A percentile compares a stretch with the other conserved stretches of the same genome.
Conservation (phyloP, 1,284 basidiomycete genomes). For the Sanghuangporus baumii region DNA sequence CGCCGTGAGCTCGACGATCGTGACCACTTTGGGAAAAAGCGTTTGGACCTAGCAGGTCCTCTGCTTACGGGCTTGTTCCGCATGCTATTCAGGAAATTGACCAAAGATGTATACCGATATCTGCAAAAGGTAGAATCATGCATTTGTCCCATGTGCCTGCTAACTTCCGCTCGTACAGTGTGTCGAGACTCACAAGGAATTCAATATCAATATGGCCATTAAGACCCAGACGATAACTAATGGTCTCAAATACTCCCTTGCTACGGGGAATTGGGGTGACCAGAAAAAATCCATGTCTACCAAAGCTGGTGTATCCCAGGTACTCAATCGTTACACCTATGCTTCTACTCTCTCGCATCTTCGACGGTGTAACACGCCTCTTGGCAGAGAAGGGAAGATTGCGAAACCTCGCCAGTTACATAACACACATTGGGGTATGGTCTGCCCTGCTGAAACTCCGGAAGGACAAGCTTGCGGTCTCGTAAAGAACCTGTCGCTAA, state of each 20-base stretch:
- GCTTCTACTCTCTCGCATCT: conserved; percentile 97
- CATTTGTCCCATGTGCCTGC: background rate
- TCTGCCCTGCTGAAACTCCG: conserved; percentile 97
- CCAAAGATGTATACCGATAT: conserved; percentile 95
- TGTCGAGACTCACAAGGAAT: conserved; percentile 95
- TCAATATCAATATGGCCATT: conserved; percentile 88
- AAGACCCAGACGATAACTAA: conserved; percentile 97
- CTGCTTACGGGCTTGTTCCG: conserved; percentile 94
- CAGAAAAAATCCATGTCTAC: conserved; percentile 98
- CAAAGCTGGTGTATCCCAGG: conserved; percentile 98
- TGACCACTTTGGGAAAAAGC: conserved; percentile 99
- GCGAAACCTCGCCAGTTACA: conserved; percentile 99
- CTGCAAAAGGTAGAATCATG: conserved; percentile 76
- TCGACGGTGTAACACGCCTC: conserved; percentile 96
- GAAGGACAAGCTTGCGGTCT: conserved; percentile 99
- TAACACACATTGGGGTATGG: conserved; percentile 99
- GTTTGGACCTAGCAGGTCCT: conserved; percentile 93
- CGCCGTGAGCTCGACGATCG: conserved; percentile 96
- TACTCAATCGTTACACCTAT: conserved; percentile 97
- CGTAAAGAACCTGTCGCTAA: conserved; percentile 97
- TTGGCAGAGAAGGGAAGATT: conserved; percentile 98
- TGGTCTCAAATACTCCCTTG: conserved; percentile 96
- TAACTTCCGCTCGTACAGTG: conserved; percentile 49
- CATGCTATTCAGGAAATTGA: conserved; percentile 96
- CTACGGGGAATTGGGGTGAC: conserved; percentile 99